Base-by-base conservation (phyloP, 2,329 filamentous ascomycete genomes). In the Cladosporium sp. region DNA sequence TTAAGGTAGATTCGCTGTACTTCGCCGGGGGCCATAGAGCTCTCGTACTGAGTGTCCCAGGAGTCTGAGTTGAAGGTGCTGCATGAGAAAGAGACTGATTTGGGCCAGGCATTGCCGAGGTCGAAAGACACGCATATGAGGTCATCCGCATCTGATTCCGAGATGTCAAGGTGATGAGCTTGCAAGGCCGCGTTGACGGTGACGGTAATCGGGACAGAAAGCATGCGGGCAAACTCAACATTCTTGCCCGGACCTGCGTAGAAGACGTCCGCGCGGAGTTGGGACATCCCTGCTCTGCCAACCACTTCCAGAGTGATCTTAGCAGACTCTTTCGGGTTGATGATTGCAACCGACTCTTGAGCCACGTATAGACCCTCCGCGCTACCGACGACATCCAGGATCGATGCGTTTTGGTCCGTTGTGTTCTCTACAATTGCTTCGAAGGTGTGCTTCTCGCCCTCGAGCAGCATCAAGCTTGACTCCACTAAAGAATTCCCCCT, bases 181-280 rank as follows among this genome's bases (percentile, higher is more conserved):
- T 96, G 89, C 22, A 96, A 78, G 63, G 89, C 93, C 3, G 90
- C 87, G 65, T 96, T 96, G 44, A 97, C 92, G 4, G 92, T 96
- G 13, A 96, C 81, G 0, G 86, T 88, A 53, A 97, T 74, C 11
- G 89, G 87, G 28, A 95, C 76, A 14, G 85, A 84, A 13, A 95
- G 53, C 33, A 60, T 55, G 8, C 61, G 61, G 7, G 59, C 60
- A 22, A 58, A 57, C 13, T 56, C 58, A 9, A 35, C 33, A 9
- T 54, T 49, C 16, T 42, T 32, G 7, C 46, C 51, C 9, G 43
- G 50, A 22, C 50, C 46, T 14, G 56, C 53, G 66, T 95, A 96
- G 69, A 95, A 87, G 54, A 95, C 83, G 61, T 95, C 87, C 13
- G 95, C 83, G 3, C 82, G 79, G 0, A 86, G 90, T 56, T 82